Evolutionary conservation across 2,329 filamentous ascomycete species (phyloP), one percentile per base, ranked within the genome.

Genomic region (Periconia digitata): DNA sequence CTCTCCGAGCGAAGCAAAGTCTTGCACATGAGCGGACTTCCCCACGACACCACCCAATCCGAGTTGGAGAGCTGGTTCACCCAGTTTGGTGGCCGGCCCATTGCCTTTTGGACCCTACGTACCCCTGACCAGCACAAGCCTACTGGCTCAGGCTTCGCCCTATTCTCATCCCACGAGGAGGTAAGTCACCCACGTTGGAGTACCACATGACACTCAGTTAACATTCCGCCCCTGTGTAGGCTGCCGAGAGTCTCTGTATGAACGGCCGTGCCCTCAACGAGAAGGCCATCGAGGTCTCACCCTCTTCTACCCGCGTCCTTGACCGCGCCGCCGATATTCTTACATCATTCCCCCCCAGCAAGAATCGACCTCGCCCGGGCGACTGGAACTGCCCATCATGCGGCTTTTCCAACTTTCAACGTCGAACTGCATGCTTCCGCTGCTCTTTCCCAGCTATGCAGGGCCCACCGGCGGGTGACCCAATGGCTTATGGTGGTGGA

Each of bases 61-160:
- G 94, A 99, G 76, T 82, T 99, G 20, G 94, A 99, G 77, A 96
- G 92, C 76, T 99, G 94, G 94, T 99, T 97, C 71, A 99, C 94
- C 23, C 94, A 99, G 74, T 99, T 96, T 69, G 94, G 94, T 56
- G 94, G 94, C 42, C 89, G 94, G 37, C 94, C 94, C 23, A 99
- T 99, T 75, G 94, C 94, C 17, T 99, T 99, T 76, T 99, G 94
- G 94, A 99, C 94, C 16, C 82, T 99, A 43, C 89, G 92, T 54
- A 99, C 94, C 13, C 94, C 94, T 3, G 94, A 99, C 74, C 94
- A 97, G 76, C 94, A 97, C 76, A 99, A 99, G 80, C 94, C 94
- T n/a, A 99, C 94, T 8, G 94, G 94, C 37, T 95, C 92, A 46
- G 94, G 94, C 45, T 99, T 99, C 74, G 94, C 94, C 42, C 92